Conservation (phyloP, 1,284 basidiomycete species). For the Trametes pubescens region DNA sequence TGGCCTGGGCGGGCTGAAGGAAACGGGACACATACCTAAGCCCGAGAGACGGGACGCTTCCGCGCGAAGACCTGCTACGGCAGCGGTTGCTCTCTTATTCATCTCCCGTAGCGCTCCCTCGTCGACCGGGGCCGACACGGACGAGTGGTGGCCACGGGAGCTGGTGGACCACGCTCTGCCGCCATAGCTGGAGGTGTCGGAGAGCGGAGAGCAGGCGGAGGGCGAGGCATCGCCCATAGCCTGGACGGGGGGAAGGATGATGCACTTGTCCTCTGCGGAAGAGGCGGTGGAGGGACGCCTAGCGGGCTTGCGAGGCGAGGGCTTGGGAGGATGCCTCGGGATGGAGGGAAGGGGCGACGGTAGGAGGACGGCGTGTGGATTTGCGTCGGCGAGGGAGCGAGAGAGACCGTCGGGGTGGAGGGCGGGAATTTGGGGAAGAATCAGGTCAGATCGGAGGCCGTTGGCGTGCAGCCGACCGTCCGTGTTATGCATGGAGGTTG, state of each 20-base stretch:
- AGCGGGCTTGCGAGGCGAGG: constrained; percentile 1
- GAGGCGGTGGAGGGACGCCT: constrained; percentile 58
- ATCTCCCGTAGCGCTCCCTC: constrained; percentile 38
- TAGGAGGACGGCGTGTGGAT: constrained; percentile 31
- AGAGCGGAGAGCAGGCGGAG: constrained; percentile 20
- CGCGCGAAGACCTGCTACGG: constrained; percentile 41
- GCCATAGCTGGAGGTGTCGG: constrained; percentile 10
- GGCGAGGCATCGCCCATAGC: constrained; percentile 34
- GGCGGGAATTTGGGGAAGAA: constrained; percentile 29
- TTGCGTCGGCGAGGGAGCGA: constrained; percentile 31
- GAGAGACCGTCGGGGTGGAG: constrained; percentile 33
- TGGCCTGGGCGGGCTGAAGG: neutral
- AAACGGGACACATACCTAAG: constrained; percentile 34
- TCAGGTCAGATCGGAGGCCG: constrained; percentile 35
- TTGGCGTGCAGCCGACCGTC: constrained; percentile 21
- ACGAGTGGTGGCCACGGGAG: neutral
- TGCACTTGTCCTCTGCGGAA: constrained; percentile 40
- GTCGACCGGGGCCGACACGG: constrained; percentile 21
- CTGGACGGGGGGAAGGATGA: constrained; percentile 37
- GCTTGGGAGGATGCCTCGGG: constrained; percentile 28
- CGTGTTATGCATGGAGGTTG: constrained; percentile 8
- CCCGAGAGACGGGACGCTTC: constrained; percentile 42
- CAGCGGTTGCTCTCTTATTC: constrained; percentile 40
- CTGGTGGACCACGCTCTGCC: constrained; percentile 18
- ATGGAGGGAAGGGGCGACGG: constrained; percentile 34